phyloP scores from a whole-genome alignment of 2,329 filamentous ascomycete genomes.

The Myrmaecium sp. region DNA sequence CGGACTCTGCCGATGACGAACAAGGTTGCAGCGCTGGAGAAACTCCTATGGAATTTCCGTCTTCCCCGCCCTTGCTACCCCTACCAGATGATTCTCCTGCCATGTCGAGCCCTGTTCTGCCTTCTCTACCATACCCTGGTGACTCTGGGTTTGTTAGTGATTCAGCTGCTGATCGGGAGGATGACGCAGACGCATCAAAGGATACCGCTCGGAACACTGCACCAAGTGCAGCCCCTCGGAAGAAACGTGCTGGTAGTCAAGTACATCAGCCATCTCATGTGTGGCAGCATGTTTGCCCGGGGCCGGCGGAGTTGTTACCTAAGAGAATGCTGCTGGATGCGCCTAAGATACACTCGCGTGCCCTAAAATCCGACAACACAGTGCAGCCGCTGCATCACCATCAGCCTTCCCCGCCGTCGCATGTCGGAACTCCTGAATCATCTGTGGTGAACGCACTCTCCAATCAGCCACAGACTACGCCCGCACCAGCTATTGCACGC shows the following conservation, averaged over 20 bases:
- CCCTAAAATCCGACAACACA: too few species aligned
- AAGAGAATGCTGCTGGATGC: slow-evolving; percentile 11
- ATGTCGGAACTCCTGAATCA: too few species aligned
- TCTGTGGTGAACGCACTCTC: too few species aligned
- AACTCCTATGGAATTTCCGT: slow-evolving; percentile 70
- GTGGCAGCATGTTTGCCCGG: slow-evolving; percentile 15
- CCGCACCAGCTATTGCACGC: too few species aligned
- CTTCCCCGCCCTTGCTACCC: slow-evolving; percentile 65
- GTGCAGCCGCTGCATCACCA: too few species aligned
- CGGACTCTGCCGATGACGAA: slow-evolving; percentile 29
- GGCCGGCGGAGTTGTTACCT: slow-evolving; percentile 12
- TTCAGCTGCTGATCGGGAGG: slow-evolving; percentile 51
- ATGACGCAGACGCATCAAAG: slow-evolving; percentile 33
- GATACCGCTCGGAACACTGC: slow-evolving; percentile 10
- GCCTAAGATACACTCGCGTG: too few species aligned
- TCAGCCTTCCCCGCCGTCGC: too few species aligned
- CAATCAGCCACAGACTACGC: too few species aligned
- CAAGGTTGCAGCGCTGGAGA: slow-evolving; percentile 36
- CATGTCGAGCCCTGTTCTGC: slow-evolving; percentile 60
- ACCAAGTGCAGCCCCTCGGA: slow-evolving; percentile 7
- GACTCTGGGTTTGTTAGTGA: slow-evolving; percentile 81
- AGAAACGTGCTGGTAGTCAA: slow-evolving; percentile 6
- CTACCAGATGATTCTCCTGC: slow-evolving; percentile 41
- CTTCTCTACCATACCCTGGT: slow-evolving; percentile 35
- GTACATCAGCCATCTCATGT: slow-evolving; percentile 5